Evolutionary conservation across 768 basidiomycete genomes (phyloP).

Genomic region (Naganishia vishniacii): DNA sequence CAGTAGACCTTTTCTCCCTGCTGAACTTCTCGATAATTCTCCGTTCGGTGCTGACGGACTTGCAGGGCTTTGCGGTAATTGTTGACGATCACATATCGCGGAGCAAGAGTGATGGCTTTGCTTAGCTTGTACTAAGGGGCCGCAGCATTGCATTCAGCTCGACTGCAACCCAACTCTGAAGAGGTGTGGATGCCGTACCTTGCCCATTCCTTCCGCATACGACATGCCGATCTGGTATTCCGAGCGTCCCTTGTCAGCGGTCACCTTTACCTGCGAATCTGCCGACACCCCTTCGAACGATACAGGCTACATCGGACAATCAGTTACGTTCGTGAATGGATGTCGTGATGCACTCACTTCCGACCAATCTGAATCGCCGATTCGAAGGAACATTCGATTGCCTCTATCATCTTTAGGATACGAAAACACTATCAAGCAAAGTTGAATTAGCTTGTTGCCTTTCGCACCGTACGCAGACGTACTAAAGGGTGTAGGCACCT

Average conservation of each 20-base stretch:
- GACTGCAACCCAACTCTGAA: no score
- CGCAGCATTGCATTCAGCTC: no score
- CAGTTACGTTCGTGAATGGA: not conserved
- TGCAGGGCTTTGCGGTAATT: slow-evolving; percentile 62
- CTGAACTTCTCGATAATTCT: slow-evolving; percentile 58
- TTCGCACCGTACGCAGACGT: slow-evolving; percentile 46
- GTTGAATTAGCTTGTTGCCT: slow-evolving; percentile 2
- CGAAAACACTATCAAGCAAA: slow-evolving; percentile 64
- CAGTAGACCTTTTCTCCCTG: slow-evolving; percentile 67
- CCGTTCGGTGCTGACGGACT: slow-evolving; percentile 73
- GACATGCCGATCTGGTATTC: slow-evolving; percentile 75
- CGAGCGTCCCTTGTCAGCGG: slow-evolving; percentile 60
- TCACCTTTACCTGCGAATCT: slow-evolving; percentile 73
- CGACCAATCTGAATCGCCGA: slow-evolving; percentile 84
- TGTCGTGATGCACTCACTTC: slow-evolving; percentile 54
- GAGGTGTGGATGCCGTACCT: slow-evolving; percentile 48
- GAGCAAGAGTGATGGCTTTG: slow-evolving; percentile 84
- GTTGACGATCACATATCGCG: slow-evolving; percentile 86
- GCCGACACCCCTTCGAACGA: slow-evolving; percentile 87
- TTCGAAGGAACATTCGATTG: slow-evolving; percentile 73
- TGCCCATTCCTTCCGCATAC: slow-evolving; percentile 89
- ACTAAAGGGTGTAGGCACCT: slow-evolving; percentile 69
- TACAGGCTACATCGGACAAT: slow-evolving; percentile 55
- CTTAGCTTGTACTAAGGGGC: slow-evolving; percentile 69
- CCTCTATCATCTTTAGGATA: slow-evolving; percentile 67